Evolutionary conservation across 1,139 yeast species (phyloP).

Genomic region (Eremothecium cymbalariae): DNA sequence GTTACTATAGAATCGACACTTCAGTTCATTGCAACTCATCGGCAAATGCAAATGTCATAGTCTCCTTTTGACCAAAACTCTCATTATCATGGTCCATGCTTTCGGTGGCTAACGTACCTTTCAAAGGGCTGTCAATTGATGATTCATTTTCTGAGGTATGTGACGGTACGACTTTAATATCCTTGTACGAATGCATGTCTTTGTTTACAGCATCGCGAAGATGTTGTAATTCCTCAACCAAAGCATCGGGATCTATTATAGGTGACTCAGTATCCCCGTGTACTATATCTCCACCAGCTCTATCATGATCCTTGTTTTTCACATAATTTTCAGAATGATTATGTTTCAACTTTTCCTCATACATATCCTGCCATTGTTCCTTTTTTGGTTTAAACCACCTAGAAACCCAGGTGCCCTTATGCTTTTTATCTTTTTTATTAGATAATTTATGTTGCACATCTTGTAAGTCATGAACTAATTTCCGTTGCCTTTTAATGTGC

Average conservation of each 20-base stretch:
- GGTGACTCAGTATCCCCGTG: background rate
- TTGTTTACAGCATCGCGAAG: background rate
- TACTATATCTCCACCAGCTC: background rate
- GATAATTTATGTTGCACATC: slow-evolving; percentile 63
- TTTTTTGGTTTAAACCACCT: slow-evolving; percentile 66
- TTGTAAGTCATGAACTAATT: slow-evolving; percentile 74
- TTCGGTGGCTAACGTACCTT: too few species aligned
- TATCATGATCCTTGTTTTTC: slow-evolving; percentile 1
- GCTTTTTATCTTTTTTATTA: slow-evolving; percentile 34
- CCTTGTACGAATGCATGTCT: background rate
- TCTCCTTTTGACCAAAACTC: slow-evolving; percentile 14
- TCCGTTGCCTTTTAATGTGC: slow-evolving; percentile 68
- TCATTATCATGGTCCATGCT: too few species aligned
- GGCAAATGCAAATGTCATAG: slow-evolving; percentile 22
- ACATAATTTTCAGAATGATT: slow-evolving; percentile 12
- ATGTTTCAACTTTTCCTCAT: slow-evolving; percentile 45
- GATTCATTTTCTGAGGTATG: too few species aligned
- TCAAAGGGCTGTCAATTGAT: too few species aligned
- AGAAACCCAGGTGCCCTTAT: slow-evolving; percentile 43
- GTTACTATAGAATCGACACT: background rate
- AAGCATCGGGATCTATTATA: background rate
- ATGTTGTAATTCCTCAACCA: slow-evolving; percentile 2
- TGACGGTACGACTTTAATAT: background rate
- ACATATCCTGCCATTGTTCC: slow-evolving; percentile 58
- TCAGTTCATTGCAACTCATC: slow-evolving; percentile 18